Conservation (phyloP, 768 basidiomycete species). For the Mycena polygramma region DNA sequence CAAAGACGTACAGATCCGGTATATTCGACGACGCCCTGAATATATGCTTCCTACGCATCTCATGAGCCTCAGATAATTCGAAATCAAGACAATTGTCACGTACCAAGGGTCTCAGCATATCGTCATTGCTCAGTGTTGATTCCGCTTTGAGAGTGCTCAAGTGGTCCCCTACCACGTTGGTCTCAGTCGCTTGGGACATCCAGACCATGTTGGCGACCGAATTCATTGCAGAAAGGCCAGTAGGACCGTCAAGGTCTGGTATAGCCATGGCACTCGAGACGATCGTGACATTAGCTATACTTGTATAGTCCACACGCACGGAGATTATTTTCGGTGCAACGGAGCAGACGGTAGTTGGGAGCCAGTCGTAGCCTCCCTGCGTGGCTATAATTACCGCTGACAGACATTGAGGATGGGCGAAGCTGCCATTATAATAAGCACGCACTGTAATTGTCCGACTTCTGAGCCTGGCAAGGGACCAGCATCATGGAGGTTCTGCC, state of each 20-base stretch:
- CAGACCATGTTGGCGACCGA: neutral
- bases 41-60: constrained; percentile 6
- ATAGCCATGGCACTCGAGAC: neutral
- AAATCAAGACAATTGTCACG: neutral
- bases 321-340: neutral
- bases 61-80: neutral
- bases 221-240: neutral
- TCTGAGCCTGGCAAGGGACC: neutral
- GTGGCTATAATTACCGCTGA: neutral
- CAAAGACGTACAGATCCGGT: constrained; percentile 15
- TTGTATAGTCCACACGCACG: neutral
- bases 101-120: neutral
- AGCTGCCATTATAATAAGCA: too few species aligned
- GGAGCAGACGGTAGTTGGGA: neutral
- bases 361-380: neutral
- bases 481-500: neutral
- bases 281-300: neutral
- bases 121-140: neutral
- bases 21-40: constrained; percentile 19
- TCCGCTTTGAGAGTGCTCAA: neutral
- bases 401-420: neutral
- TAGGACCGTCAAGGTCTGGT: neutral
- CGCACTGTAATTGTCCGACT: neutral
- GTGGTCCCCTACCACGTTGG: neutral
- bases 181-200: neutral